Percentiles rank a stretch among this genome's conserved stretches.
Evolutionary conservation across 2,329 filamentous ascomycete species (phyloP).

Genomic region (Fusarium protoensiforme): DNA sequence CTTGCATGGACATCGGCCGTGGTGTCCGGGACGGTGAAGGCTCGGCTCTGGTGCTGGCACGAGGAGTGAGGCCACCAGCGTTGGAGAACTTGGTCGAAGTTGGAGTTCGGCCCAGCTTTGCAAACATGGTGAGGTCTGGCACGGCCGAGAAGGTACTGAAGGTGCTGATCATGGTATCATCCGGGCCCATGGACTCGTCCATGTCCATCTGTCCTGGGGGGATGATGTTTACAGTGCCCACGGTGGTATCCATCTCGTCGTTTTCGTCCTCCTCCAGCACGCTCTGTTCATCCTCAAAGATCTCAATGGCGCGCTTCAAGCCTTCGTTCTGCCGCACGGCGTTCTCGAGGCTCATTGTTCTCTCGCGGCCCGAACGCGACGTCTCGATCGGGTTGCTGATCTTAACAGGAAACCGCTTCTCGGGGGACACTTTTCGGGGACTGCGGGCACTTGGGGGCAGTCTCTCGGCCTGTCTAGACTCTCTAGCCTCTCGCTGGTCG

Average conservation of each 20-base stretch:
- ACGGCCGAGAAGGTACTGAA: constrained; percentile 92
- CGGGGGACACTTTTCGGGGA: constrained; percentile 61
- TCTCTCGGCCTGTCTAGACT: constrained; percentile 34
- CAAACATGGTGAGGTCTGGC: constrained; percentile 86
- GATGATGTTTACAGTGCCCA: constrained; percentile 45
- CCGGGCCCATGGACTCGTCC: constrained; percentile 60
- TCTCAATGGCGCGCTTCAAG: constrained; percentile 69
- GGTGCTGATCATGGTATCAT: constrained; percentile 82
- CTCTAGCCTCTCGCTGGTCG: constrained; percentile 44
- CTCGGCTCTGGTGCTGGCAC: constrained; percentile 46
- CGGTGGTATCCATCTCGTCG: constrained; percentile 39
- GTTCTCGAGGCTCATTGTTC: constrained; percentile 62
- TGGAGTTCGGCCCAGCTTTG: constrained; percentile 75
- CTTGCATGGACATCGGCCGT: constrained; percentile 49
- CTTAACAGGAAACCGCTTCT: constrained; percentile 71
- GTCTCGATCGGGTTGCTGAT: constrained; percentile 53
- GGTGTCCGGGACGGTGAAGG: constrained; percentile 50
- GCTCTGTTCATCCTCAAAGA: constrained; percentile 67
- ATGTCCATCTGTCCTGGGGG: constrained; percentile 38
- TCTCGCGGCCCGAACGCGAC: constrained; percentile 45
- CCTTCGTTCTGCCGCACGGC: constrained; percentile 66
- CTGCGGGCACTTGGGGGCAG: constrained; percentile 51
- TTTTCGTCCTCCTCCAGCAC: constrained; percentile 44
- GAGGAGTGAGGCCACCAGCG: constrained; percentile 53
- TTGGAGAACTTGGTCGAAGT: constrained; percentile 66